Conservation (phyloP, 805 yeast genomes). For the Teunomyces panamensis region DNA sequence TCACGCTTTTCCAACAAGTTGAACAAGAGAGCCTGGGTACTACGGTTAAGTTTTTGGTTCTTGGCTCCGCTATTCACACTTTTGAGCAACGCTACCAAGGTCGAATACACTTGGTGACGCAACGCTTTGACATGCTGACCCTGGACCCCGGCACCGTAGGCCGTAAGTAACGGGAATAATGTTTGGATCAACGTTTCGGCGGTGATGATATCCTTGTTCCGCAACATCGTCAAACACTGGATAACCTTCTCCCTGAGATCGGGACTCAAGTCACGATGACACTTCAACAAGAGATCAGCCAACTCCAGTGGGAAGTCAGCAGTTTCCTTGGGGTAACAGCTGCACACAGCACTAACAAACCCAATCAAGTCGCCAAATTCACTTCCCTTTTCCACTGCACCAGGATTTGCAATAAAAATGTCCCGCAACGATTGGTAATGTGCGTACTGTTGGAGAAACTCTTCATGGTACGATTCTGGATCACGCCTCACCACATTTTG, state of each 20-base stretch:
- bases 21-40: slow-evolving; percentile 90
- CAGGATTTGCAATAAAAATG: slow-evolving; percentile 72
- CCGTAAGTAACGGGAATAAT: slow-evolving; percentile 77
- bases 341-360: slow-evolving; percentile 87
- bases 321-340: slow-evolving; percentile 88
- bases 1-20: slow-evolving; percentile 78
- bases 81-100: slow-evolving; percentile 75
- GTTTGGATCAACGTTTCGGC: slow-evolving; percentile 83
- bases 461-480: slow-evolving; percentile 92
- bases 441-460: slow-evolving; percentile 85
- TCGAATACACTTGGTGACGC: slow-evolving; percentile 77
- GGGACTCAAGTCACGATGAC: slow-evolving; percentile 79
- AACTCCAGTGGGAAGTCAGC: slow-evolving; percentile 80
- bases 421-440: slow-evolving; percentile 92
- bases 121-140: slow-evolving; percentile 76
- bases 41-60: slow-evolving; percentile 83
- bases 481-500: slow-evolving; percentile 93
- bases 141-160: slow-evolving; percentile 49
- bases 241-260: slow-evolving; percentile 89
- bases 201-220: slow-evolving; percentile 76
- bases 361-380: slow-evolving; percentile 84
- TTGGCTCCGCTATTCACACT: slow-evolving; percentile 84
- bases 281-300: slow-evolving; percentile 60
- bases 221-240: slow-evolving; percentile 82
- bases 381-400: slow-evolving; percentile 52